phyloP scores from a whole-genome alignment of 2,329 filamentous ascomycete genomes.

The Xylariales sp. region DNA sequence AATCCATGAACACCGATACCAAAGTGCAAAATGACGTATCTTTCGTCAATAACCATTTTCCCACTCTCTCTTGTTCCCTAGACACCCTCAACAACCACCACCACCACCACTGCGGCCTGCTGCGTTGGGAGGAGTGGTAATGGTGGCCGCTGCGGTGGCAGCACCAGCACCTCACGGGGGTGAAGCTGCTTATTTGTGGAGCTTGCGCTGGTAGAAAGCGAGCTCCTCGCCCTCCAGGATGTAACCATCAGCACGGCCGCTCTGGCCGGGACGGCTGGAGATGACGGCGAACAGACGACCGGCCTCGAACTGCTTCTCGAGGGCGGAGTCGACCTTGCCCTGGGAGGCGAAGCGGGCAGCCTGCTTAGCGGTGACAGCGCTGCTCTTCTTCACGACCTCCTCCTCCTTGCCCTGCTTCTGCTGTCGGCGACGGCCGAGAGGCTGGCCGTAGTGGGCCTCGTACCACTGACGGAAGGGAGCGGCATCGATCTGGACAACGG shows the following conservation, averaged over 20 bases:
- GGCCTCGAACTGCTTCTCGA: constrained; percentile 99
- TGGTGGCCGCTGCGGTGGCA: too few relatives aligned
- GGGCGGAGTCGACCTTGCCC: constrained; percentile 87
- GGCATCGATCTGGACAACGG: constrained; percentile 98
- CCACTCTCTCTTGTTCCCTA: constrained; percentile 10
- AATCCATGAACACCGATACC: constrained; percentile 31
- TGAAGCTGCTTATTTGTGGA: constrained; percentile 78
- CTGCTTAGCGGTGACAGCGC: constrained; percentile 95
- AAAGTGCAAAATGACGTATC: constrained; percentile 18
- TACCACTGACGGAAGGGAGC: constrained; percentile 99
- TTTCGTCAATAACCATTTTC: constrained; percentile 9
- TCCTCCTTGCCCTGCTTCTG: constrained; percentile 66
- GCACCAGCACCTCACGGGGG: constrained; percentile 2
- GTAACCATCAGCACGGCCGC: constrained; percentile 94
- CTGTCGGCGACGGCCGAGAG: constrained; percentile 87
- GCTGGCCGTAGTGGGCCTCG: constrained; percentile 97
- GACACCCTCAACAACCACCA: too few relatives aligned
- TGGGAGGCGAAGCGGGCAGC: constrained; percentile 72
- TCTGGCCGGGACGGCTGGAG: constrained; percentile 91
- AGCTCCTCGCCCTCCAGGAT: constrained; percentile 99
- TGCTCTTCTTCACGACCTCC: constrained; percentile 86
- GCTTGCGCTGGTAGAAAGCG: constrained; percentile 99
- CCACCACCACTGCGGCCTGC: too few relatives aligned
- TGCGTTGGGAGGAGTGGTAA: too few relatives aligned
- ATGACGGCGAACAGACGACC: constrained; percentile 95